Percentiles rank a stretch among this genome's conserved stretches.
phyloP scores from a whole-genome alignment of 768 basidiomycete genomes.

The Suillus bovinus region DNA sequence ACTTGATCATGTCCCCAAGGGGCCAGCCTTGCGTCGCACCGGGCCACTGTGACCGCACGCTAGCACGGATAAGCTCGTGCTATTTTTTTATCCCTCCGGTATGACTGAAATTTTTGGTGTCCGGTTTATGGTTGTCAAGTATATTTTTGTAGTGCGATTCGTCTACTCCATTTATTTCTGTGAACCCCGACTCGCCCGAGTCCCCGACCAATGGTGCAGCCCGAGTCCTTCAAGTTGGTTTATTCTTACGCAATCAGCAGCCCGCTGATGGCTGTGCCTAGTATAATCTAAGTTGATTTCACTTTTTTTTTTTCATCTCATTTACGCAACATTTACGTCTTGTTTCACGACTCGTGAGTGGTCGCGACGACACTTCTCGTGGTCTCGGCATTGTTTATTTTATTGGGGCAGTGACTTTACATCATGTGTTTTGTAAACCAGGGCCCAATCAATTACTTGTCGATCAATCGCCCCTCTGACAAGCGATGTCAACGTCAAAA shows the following conservation, averaged over 20 bases:
- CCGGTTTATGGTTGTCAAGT: not conserved
- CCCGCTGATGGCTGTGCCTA: not conserved
- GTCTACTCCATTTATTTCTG: too few species aligned
- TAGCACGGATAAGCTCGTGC: not conserved
- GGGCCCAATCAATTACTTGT: not conserved
- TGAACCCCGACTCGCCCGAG: not conserved
- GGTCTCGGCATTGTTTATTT: not conserved
- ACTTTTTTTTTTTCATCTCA: not conserved
- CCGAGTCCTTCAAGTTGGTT: not conserved
- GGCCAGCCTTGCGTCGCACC: not conserved
- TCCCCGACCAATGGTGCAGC: not conserved
- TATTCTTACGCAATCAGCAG: not conserved
- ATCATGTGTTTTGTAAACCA: not conserved
- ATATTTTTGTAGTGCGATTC: not conserved
- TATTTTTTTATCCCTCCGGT: not conserved
- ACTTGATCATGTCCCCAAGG: not conserved
- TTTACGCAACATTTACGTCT: not conserved
- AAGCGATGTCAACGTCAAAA: conserved; percentile 9
- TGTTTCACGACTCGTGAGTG: not conserved
- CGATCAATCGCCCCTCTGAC: not conserved
- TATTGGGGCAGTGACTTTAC: not conserved
- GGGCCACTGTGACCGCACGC: not conserved
- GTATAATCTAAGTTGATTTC: not conserved
- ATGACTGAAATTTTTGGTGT: not conserved
- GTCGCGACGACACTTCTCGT: not conserved